Conservation (phyloP, 768 basidiomycete species). For the Strobilomyces dryophilus region DNA sequence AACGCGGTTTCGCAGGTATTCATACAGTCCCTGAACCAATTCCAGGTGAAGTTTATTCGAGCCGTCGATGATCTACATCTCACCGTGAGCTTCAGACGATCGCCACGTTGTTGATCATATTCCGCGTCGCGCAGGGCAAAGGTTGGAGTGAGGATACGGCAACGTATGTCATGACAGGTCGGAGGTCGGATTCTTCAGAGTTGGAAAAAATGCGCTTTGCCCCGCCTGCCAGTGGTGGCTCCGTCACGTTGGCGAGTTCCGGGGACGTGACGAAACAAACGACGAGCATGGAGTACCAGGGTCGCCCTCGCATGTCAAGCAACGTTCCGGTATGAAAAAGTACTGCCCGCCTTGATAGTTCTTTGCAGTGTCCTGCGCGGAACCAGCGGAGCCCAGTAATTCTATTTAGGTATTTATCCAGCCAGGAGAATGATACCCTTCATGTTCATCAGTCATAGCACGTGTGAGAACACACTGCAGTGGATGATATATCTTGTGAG, state of each 20-base stretch:
- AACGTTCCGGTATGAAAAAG: background rate
- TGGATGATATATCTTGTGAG: too few species aligned
- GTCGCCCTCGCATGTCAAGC: background rate
- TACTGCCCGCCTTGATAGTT: too few species aligned
- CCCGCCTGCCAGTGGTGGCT: background rate
- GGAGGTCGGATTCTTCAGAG: background rate
- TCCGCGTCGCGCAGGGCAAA: slow-evolving; percentile 9
- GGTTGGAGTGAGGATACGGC: slow-evolving; percentile 2
- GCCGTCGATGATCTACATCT: background rate
- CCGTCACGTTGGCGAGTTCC: background rate
- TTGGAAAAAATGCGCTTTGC: background rate
- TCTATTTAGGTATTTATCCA: too few species aligned
- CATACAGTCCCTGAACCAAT: slow-evolving; percentile 25
- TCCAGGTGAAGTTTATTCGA: slow-evolving; percentile 19
- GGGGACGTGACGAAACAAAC: background rate
- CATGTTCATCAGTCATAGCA: too few species aligned
- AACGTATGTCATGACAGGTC: slow-evolving; percentile 1
- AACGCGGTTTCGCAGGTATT: slow-evolving; percentile 27
- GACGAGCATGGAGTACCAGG: background rate
- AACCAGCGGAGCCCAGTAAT: too few species aligned
- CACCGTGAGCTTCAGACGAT: background rate
- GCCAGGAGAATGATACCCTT: too few species aligned
- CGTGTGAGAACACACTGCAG: too few species aligned
- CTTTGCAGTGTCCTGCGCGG: too few species aligned
- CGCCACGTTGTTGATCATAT: slow-evolving; percentile 7